Conservation (phyloP, 345 rosid genomes). For the Gossypium australe region DNA sequence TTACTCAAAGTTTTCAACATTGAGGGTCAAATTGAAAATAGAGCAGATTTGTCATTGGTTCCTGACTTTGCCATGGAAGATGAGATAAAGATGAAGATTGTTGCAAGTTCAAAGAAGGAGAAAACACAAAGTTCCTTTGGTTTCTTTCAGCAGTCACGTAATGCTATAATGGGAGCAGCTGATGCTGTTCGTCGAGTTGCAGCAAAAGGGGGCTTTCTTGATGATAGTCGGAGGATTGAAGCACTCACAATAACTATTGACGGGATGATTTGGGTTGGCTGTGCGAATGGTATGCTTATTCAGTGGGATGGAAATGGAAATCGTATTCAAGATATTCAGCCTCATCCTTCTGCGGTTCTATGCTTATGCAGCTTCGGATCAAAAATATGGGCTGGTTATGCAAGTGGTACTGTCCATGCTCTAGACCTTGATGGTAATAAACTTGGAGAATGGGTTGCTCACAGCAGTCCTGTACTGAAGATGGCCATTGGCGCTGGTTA, state of each 20-base stretch:
- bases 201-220: slow-evolving; percentile 74
- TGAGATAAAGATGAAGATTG: slow-evolving; percentile 52
- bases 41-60: slow-evolving; percentile 46
- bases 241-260: slow-evolving; percentile 51
- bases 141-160: slow-evolving; percentile 88
- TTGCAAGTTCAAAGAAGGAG: slow-evolving; percentile 56
- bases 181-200: slow-evolving; percentile 95
- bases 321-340: slow-evolving; percentile 58
- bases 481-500: slow-evolving; percentile 62
- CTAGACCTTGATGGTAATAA: slow-evolving; percentile 69
- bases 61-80: slow-evolving; percentile 66
- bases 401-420: slow-evolving; percentile 55
- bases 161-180: slow-evolving; percentile 93
- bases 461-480: slow-evolving; percentile 61
- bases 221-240: slow-evolving; percentile 78
- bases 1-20: slow-evolving; percentile 73
- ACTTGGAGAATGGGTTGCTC: slow-evolving; percentile 68
- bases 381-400: slow-evolving; percentile 60
- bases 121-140: slow-evolving; percentile 63
- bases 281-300: slow-evolving; percentile 64
- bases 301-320: slow-evolving; percentile 90
- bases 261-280: slow-evolving; percentile 85
- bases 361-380: slow-evolving; percentile 62
- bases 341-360: slow-evolving; percentile 51
- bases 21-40: slow-evolving; percentile 82